Base-by-base conservation (phyloP, 495 filamentous ascomycete species). In the Tuber aestivum region DNA sequence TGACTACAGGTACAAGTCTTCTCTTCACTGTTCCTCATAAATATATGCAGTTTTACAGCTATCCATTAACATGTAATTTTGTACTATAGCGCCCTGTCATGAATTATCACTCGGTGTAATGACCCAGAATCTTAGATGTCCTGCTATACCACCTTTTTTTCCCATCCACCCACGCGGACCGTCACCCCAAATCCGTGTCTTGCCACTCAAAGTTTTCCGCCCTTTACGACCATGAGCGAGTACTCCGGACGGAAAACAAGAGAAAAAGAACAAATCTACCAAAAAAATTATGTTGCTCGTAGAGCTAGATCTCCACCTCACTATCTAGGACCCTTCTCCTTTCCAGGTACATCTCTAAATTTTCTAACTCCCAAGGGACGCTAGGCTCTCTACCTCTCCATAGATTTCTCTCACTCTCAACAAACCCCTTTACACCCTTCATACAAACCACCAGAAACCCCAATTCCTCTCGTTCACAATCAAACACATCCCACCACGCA, bases 401-500 rank as follows among this genome's bases (percentile, higher is more conserved):
- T 80, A 61, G 44, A 70, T 76, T 84, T 75, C 81, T 85, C 80
- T 91, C 90, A 12, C 83, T 85, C 71, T 81, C 82, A 68, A 89
- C 90, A 84, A 92, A 94, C 0, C 89, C 90, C 78, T 92, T 91
- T 69, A 95, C 86, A 74, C 95, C 97, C 70, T 88, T 85, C 89
- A 99, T 90, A 0, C 86, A 94, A 40, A 97, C 93, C 20, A 97
- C 95, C 78, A 99, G 81, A 80, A 98, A 98, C 5, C 95, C 95
- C 70, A 98, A 86, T 83, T 97, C 94, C 87, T 99, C 95, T 35
- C 96, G 87, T 71, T 97, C 95, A n/a, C 94, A 92, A 85, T 99
- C 95, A 84, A 99, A 98, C 0, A 97, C 92, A 84, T 96, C 94
- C 95, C 95, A 99, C 95, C 95, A 99, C 71, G 93, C 91, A 18